Conservation (phyloP, 2,329 filamentous ascomycete genomes). For the Hyphodiscus sp. region DNA sequence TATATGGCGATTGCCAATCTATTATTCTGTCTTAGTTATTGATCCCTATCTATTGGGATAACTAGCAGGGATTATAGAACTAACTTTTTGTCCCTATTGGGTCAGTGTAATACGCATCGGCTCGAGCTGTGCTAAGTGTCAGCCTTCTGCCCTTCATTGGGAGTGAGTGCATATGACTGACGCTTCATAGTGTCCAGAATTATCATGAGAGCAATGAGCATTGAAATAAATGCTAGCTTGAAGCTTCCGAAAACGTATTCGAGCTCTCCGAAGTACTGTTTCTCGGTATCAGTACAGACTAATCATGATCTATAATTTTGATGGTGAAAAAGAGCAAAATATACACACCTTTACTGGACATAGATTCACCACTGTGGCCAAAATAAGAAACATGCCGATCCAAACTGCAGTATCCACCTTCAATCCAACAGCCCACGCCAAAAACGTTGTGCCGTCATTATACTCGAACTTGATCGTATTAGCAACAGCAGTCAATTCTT, state of each 20-base stretch:
- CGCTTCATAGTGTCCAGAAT: constrained; percentile 33
- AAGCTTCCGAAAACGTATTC: constrained; percentile 35
- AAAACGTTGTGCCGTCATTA: constrained; percentile 31
- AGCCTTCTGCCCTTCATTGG: background rate
- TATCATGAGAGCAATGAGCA: constrained; percentile 34
- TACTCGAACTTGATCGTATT: constrained; percentile 33
- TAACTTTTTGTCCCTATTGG: constrained; percentile 33
- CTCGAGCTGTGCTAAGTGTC: constrained; percentile 25
- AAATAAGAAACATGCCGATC: constrained; percentile 33
- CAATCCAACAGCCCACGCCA: constrained; percentile 31
- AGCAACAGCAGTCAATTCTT: constrained; percentile 33
- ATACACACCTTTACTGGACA: constrained; percentile 32
- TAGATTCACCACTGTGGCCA: constrained; percentile 32
- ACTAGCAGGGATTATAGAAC: constrained; percentile 3
- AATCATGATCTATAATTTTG: background rate
- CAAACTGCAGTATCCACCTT: constrained; percentile 33
- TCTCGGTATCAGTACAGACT: background rate
- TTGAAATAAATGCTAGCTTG: constrained; percentile 33
- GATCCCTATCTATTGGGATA: background rate
- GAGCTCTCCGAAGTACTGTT: constrained; percentile 30
- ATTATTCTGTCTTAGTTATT: background rate
- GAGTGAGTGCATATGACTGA: constrained; percentile 18
- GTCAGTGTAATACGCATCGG: constrained; percentile 32
- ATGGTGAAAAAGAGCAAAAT: background rate
- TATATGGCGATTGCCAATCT: constrained; percentile 33